These are phyloP conservation scores for Trichosporon sp. DNA, from an alignment of 1,284 basidiomycete genomes.

Conservation along the genomic window DNA sequence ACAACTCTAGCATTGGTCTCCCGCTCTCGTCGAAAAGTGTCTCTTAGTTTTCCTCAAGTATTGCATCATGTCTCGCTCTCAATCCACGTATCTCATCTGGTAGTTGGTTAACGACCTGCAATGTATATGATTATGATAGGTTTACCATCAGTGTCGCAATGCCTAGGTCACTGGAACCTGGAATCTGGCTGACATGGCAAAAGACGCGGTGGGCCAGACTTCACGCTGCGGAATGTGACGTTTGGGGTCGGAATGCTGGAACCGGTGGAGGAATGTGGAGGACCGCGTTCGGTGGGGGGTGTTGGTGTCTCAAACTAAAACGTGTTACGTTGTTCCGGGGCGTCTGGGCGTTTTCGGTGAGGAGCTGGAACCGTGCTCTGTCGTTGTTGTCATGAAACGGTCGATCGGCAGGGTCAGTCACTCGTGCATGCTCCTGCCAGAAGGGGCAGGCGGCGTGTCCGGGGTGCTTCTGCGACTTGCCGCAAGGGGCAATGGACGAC, in stretches of 20 bases:
- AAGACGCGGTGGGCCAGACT: neutral
- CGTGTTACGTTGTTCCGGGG: neutral
- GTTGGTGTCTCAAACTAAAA: neutral
- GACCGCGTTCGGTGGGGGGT: neutral
- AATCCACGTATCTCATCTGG: conserved; percentile 10
- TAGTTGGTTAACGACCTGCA: conserved; percentile 4
- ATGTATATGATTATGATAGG: conserved; percentile 14
- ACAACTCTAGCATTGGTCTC: conserved; percentile 2
- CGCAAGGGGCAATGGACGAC: neutral
- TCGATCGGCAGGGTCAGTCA: neutral
- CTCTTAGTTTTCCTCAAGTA: neutral
- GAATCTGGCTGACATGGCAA: neutral
- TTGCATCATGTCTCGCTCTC: conserved; percentile 6
- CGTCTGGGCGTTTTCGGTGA: neutral
- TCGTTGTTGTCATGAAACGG: neutral
- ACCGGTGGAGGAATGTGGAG: neutral
- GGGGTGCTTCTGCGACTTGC: neutral
- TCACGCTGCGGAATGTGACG: neutral
- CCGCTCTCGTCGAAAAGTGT: neutral
- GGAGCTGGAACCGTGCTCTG: too few species aligned
- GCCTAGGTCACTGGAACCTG: neutral
- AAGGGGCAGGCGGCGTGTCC: neutral
- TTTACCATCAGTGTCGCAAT: neutral
- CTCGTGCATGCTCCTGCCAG: neutral
- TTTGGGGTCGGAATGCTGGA: neutral